phyloP scores from a whole-genome alignment of 2,329 filamentous ascomycete genomes.

The Dactylellina leptospora region DNA sequence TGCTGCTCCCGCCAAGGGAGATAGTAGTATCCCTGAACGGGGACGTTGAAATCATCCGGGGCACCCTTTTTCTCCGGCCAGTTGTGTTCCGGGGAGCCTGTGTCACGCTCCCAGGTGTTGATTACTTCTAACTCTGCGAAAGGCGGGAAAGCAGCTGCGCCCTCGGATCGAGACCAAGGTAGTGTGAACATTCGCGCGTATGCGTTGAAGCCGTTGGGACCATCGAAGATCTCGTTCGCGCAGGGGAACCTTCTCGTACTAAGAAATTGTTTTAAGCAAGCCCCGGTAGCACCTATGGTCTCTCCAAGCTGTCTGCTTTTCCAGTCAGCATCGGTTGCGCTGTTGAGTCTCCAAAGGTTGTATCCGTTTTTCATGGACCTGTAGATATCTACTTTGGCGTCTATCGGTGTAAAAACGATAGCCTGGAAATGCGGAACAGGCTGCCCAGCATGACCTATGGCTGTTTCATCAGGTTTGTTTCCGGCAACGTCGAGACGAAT shows the following conservation, averaged over 20 bases:
- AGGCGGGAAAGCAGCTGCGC: background rate
- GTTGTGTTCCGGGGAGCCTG: background rate
- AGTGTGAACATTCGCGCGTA: background rate
- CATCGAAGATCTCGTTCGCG: background rate
- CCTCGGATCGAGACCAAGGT: background rate
- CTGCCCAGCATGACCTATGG: background rate
- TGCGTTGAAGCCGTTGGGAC: background rate
- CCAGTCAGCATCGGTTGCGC: no score
- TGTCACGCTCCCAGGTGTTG: background rate
- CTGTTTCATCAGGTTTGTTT: background rate
- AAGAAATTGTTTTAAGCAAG: background rate
- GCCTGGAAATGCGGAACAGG: background rate
- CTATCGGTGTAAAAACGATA: background rate
- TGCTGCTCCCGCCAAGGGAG: no score
- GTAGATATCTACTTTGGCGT: background rate
- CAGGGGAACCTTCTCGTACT: background rate
- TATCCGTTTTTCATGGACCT: background rate
- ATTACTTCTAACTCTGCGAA: background rate
- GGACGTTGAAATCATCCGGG: no score
- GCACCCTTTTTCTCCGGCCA: no score
- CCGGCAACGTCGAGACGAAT: background rate
- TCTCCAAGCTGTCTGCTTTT: background rate
- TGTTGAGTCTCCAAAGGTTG: no score
- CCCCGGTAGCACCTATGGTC: background rate
- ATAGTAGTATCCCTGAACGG: no score